A percentile compares a stretch with the other conserved stretches of the same genome.
Conservation (phyloP, 768 basidiomycete species). For the Cyclocybe aegerita region DNA sequence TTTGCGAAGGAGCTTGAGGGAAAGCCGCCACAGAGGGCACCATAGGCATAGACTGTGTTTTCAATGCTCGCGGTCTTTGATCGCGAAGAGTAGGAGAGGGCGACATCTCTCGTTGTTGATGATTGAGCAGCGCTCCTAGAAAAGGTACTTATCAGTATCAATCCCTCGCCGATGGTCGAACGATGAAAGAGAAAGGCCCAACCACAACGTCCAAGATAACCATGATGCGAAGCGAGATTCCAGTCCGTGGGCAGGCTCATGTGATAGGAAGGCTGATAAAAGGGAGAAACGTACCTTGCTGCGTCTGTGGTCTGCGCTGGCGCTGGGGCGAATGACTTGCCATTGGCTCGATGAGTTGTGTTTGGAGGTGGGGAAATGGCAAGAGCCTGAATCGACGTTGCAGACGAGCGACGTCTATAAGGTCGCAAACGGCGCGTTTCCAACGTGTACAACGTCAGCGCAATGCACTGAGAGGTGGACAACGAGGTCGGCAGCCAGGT, state of each 20-base stretch:
- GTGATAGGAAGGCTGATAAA: slow-evolving; percentile 15
- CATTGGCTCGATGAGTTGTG: slow-evolving; percentile 40
- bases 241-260: slow-evolving; percentile 14
- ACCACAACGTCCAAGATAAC: background rate
- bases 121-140: slow-evolving; percentile 39
- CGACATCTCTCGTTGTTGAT: slow-evolving; percentile 46
- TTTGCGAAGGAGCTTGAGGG: slow-evolving; percentile 35
- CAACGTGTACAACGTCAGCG: slow-evolving; percentile 60
- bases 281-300: slow-evolving; percentile 44
- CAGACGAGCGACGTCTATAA: slow-evolving; percentile 26
- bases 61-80: slow-evolving; percentile 51
- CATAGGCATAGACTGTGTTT: slow-evolving; percentile 62
- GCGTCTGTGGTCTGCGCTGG: slow-evolving; percentile 50
- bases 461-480: slow-evolving; percentile 40
- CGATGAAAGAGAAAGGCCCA: slow-evolving; percentile 14
- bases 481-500: slow-evolving; percentile 59
- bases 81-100: slow-evolving; percentile 45
- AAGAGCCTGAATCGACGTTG: slow-evolving; percentile 15
- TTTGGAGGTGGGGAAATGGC: slow-evolving; percentile 16
- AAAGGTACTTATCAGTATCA: slow-evolving; percentile 26
- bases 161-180: slow-evolving; percentile 12
- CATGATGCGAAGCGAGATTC: slow-evolving; percentile 5
- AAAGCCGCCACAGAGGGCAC: slow-evolving; percentile 57
- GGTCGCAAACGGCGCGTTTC: slow-evolving; percentile 52
- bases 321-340: slow-evolving; percentile 61